A percentile compares a stretch with the other conserved stretches of the same genome.
These are phyloP conservation scores for Talaromyces stipitatus DNA, from an alignment of 495 filamentous ascomycete species.

Conservation along the genomic window DNA sequence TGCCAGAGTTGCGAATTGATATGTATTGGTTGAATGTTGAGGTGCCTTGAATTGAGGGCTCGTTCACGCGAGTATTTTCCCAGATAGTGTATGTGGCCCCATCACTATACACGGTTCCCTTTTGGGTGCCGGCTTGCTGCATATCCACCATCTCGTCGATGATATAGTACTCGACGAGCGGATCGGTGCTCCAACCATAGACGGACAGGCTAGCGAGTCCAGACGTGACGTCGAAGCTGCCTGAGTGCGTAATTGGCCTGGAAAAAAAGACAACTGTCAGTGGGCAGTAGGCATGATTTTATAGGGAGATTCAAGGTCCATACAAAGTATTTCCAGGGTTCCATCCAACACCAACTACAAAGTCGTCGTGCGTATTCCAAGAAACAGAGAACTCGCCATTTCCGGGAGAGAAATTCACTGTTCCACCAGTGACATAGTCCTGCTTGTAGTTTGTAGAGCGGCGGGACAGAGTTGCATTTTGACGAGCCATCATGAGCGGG, in stretches of 20 bases:
- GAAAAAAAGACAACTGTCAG: neutral
- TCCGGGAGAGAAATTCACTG: conserved; percentile 49
- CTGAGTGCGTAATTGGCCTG: conserved; percentile 49
- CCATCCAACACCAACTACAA: conserved; percentile 59
- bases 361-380: conserved; percentile 50
- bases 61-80: conserved; percentile 49
- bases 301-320: neutral
- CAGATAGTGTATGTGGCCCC: conserved; percentile 61
- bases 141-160: conserved; percentile 48
- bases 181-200: conserved; percentile 57
- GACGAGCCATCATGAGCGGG: neutral
- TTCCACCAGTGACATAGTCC: conserved; percentile 49
- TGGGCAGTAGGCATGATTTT: neutral
- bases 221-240: conserved; percentile 40
- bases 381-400: conserved; percentile 46
- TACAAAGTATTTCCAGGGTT: conserved; percentile 41
- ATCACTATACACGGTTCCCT: conserved; percentile 51
- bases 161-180: conserved; percentile 60
- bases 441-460: conserved; percentile 50
- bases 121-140: conserved; percentile 39
- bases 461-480: conserved; percentile 18
- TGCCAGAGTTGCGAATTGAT: conserved; percentile 49
- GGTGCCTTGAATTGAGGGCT: conserved; percentile 53
- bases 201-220: conserved; percentile 55
- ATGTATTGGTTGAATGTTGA: conserved; percentile 57